Conservation (phyloP, 2,329 filamentous ascomycete genomes). For the Colletotrichum sp. region DNA sequence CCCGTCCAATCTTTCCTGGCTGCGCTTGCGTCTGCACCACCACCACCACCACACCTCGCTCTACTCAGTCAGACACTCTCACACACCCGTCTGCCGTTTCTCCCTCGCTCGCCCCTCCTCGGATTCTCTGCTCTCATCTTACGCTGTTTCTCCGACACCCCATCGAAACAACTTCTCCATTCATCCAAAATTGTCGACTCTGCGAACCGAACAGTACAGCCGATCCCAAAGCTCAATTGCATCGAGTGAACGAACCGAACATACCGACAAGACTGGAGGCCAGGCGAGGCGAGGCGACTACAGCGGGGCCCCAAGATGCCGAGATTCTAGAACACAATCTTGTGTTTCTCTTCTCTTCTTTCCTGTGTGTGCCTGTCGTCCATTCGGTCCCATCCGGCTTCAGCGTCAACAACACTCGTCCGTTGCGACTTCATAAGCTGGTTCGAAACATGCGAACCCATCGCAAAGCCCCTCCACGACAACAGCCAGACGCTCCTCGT, state of each 20-base stretch:
- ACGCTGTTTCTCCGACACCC: neutral
- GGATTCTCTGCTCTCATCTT: neutral
- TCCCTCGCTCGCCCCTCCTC: neutral
- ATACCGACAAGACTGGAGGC: neutral
- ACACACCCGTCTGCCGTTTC: neutral
- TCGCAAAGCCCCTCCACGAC: neutral
- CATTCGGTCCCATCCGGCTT: neutral
- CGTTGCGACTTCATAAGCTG: neutral
- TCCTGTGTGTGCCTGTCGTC: neutral
- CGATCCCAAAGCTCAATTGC: neutral
- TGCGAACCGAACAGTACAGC: neutral
- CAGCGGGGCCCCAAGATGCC: slow-evolving; percentile 17
- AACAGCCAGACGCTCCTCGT: slow-evolving; percentile 2
- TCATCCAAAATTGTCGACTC: neutral
- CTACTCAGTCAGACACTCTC: slow-evolving; percentile 6
- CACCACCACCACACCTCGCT: neutral
- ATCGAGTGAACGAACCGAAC: neutral
- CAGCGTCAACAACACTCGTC: neutral
- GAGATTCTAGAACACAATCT: slow-evolving; percentile 15
- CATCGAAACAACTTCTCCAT: neutral
- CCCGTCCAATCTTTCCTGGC: neutral
- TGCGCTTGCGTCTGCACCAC: neutral
- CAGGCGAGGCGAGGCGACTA: slow-evolving; percentile 7
- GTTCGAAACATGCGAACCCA: slow-evolving; percentile 21
- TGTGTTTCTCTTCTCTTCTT: neutral